Conservation (phyloP, 2,329 filamentous ascomycete species). For the Raffaelea deltoideospora region DNA sequence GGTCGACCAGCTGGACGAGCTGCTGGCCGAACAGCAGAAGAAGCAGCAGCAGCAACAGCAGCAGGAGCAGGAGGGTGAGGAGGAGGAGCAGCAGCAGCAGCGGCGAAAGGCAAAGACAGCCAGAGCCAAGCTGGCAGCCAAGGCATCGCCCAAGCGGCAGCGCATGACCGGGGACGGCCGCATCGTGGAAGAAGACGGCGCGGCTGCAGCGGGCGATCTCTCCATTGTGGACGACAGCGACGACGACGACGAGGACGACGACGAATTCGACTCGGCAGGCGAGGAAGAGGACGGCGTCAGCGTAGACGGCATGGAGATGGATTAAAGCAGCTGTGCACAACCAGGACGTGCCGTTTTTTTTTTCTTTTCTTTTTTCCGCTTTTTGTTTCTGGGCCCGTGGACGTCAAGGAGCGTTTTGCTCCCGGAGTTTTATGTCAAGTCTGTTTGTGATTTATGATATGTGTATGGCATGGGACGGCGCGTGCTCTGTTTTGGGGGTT, state of each 20-base stretch:
- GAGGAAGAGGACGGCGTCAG: conserved; percentile 13
- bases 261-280: no score
- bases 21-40: conserved; percentile 45
- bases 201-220: no score
- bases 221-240: conserved; percentile 12
- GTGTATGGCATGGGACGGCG: no score
- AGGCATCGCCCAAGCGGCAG: conserved; percentile 15
- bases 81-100: conserved; percentile 9
- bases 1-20: conserved; percentile 6
- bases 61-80: conserved; percentile 12
- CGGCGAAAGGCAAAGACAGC: not conserved
- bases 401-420: no score
- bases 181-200: conserved; percentile 15
- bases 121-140: not conserved
- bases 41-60: conserved; percentile 5
- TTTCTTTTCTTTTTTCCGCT: not conserved
- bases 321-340: conserved; percentile 18
- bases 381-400: not conserved
- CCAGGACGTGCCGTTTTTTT: no score
- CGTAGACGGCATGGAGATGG: conserved; percentile 20
- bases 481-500: no score
- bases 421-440: no score
- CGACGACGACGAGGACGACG: conserved; percentile 18
- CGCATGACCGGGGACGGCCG: conserved; percentile 20
- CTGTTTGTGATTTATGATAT: no score